These are phyloP conservation scores for Saccharomycopsis fermentans DNA, from an alignment of 805 yeast species.

Conservation along the genomic window DNA sequence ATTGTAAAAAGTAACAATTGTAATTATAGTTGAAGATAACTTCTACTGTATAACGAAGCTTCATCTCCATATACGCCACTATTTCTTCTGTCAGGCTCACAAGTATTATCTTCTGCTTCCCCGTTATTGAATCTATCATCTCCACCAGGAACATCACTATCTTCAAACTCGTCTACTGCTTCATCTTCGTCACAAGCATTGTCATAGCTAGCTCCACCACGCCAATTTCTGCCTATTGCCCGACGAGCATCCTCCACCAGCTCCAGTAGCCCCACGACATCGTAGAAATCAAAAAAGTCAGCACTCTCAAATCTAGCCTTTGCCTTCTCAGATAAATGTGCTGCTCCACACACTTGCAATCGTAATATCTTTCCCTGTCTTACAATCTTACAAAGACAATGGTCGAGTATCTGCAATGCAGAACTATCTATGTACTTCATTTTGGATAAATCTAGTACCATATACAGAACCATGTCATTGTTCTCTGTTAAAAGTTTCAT, in stretches of 20 bases:
- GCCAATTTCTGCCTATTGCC: neutral
- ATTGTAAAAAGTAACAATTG: neutral
- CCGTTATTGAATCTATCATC: neutral
- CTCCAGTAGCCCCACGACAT: neutral
- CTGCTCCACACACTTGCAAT: constrained; percentile 2
- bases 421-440: constrained; percentile 74
- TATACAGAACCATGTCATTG: constrained; percentile 50
- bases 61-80: neutral
- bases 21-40: constrained; percentile 2
- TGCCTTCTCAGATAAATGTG: neutral
- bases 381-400: constrained; percentile 46
- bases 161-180: neutral
- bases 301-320: neutral
- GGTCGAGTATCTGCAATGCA: constrained; percentile 62
- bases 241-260: neutral
- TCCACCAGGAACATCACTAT: neutral
- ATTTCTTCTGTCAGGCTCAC: too few species aligned
- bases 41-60: constrained; percentile 4
- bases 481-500: constrained; percentile 47
- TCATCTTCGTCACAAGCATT: neutral
- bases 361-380: neutral
- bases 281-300: neutral
- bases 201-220: neutral
- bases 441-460: constrained; percentile 73
- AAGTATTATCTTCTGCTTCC: too few species aligned